A percentile compares a stretch with the other conserved stretches of the same genome.
These are phyloP conservation scores for Synchytrium microbalum DNA, from an alignment of 371 early-diverging fungal genomes.

Conservation along the genomic window DNA sequence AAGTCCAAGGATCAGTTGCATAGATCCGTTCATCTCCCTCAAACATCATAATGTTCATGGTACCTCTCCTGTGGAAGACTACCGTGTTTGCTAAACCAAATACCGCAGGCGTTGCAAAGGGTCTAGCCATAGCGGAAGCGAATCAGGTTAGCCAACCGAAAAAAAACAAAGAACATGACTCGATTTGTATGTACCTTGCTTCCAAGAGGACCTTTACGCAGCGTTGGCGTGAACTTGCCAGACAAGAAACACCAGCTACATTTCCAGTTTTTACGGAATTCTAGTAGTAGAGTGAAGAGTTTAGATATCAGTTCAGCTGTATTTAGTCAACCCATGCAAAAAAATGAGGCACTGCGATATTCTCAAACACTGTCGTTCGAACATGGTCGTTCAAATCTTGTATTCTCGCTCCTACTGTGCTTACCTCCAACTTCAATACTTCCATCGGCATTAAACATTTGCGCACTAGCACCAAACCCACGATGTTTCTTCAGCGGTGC, in stretches of 20 bases:
- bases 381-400: no score
- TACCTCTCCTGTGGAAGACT: constrained; percentile 19
- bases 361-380: no score
- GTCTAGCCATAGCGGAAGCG: no score
- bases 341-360: no score
- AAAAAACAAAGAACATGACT: no score
- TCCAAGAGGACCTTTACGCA: constrained; percentile 23
- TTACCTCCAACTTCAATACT: constrained; percentile 16
- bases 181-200: no score
- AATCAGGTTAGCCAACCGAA: no score
- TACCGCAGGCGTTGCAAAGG: constrained; percentile 29
- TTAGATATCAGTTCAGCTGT: constrained; percentile 1
- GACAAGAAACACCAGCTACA: constrained; percentile 23
- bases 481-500: constrained; percentile 12
- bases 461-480: constrained; percentile 22
- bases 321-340: constrained; percentile 2
- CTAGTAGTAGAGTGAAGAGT: constrained; percentile 5
- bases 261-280: constrained; percentile 19
- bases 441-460: constrained; percentile 20
- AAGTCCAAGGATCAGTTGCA: no score
- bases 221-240: constrained; percentile 21
- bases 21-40: no score
- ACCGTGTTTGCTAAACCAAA: constrained; percentile 18
- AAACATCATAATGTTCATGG: constrained; percentile 16
- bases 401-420: background rate